These are phyloP conservation scores for Sarocladiaceae sp. DNA, from an alignment of 2,329 filamentous ascomycete species.

Conservation along the genomic window DNA sequence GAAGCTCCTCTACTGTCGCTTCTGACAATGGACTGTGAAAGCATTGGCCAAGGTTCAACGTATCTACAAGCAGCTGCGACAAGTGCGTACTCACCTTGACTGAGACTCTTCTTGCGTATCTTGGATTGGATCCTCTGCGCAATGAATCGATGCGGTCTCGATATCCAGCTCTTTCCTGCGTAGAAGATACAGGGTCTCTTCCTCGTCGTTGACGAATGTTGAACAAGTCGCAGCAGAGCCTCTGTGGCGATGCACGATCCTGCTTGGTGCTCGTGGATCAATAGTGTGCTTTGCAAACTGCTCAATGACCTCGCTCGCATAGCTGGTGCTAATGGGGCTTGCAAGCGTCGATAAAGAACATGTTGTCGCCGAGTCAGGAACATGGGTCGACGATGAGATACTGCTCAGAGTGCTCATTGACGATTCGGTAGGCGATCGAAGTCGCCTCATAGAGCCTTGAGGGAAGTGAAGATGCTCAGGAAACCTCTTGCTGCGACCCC, in stretches of 20 bases:
- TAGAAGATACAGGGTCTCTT: slow-evolving; percentile 16
- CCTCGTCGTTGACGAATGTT: slow-evolving; percentile 31
- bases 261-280: slow-evolving; percentile 20
- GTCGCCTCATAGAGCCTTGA: slow-evolving; percentile 13
- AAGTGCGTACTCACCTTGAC: neutral
- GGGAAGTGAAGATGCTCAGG: slow-evolving; percentile 7
- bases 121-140: neutral
- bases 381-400: slow-evolving; percentile 26
- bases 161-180: slow-evolving; percentile 1
- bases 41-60: neutral
- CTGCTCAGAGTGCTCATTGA: slow-evolving; percentile 33
- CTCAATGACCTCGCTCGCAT: slow-evolving; percentile 27
- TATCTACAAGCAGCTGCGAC: neutral
- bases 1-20: slow-evolving; percentile 7
- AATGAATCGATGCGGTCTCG: neutral
- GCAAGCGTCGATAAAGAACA: slow-evolving; percentile 28
- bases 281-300: slow-evolving; percentile 21
- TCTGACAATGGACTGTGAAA: slow-evolving; percentile 3
- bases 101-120: neutral
- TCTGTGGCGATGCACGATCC: slow-evolving; percentile 25
- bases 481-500: slow-evolving; percentile 5
- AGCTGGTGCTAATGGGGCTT: slow-evolving; percentile 29
- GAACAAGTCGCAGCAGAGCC: slow-evolving; percentile 30
- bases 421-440: slow-evolving; percentile 30
- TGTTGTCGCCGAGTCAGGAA: slow-evolving; percentile 32